These are phyloP conservation scores for Kodamaea arcana DNA, from an alignment of 1,139 yeast species.

Conservation along the genomic window DNA sequence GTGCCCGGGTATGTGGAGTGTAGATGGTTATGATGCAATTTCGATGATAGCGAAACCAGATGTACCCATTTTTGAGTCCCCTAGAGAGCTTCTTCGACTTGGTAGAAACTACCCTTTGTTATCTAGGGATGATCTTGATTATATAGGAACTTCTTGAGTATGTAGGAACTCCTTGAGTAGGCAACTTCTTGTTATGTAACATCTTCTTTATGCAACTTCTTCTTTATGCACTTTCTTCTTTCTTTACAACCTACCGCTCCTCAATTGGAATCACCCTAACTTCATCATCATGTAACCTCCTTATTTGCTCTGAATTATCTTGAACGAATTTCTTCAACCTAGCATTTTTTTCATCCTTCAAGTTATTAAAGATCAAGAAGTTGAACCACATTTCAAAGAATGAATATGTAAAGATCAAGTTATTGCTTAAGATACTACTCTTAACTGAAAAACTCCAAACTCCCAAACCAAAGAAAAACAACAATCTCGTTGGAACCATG, in stretches of 20 bases:
- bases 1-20: too few species aligned
- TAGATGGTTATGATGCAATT: too few species aligned
- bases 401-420: slow-evolving; percentile 56
- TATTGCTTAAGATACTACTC: slow-evolving; percentile 50
- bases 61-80: too few species aligned
- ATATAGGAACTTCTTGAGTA: too few species aligned
- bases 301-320: slow-evolving; percentile 32
- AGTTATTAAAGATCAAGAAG: slow-evolving; percentile 56
- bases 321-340: slow-evolving; percentile 37
- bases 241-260: too few species aligned
- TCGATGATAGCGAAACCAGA: too few species aligned
- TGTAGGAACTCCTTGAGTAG: not conserved
- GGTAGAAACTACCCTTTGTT: too few species aligned
- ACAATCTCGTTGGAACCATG: slow-evolving; percentile 63
- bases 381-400: slow-evolving; percentile 72
- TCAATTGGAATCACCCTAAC: slow-evolving; percentile 25
- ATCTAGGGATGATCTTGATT: too few species aligned
- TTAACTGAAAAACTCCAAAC: slow-evolving; percentile 40
- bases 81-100: slow-evolving; percentile 3
- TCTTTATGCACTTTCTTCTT: too few species aligned
- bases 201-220: not conserved
- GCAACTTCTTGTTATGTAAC: not conserved
- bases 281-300: slow-evolving; percentile 25
- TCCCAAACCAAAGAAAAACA: slow-evolving; percentile 51
- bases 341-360: slow-evolving; percentile 58